phyloP scores from a whole-genome alignment of 768 basidiomycete genomes.

The Zangia roseola region DNA sequence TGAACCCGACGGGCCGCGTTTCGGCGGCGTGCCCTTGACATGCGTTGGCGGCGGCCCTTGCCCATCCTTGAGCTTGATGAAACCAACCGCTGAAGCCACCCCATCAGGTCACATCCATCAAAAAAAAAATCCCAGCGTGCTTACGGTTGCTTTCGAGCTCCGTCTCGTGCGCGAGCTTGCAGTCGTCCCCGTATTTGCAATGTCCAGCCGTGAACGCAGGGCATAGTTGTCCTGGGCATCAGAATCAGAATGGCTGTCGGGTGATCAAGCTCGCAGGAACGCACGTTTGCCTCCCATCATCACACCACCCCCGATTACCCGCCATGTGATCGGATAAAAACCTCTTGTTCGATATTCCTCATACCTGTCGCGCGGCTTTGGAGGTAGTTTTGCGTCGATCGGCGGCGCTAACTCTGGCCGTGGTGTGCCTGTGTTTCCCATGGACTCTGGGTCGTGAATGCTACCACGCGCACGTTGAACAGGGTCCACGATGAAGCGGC shows the following conservation, averaged over 20 bases:
- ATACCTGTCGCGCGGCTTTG: conserved; percentile 26
- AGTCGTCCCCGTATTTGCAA: conserved; percentile 28
- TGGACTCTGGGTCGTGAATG: conserved; percentile 40
- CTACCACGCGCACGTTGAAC: conserved; percentile 29
- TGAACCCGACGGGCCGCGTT: conserved; percentile 4
- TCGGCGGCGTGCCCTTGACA: conserved; percentile 3
- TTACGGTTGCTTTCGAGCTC: conserved; percentile 23
- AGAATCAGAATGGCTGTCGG: neutral
- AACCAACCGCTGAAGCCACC: conserved; percentile 11
- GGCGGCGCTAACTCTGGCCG: conserved; percentile 4
- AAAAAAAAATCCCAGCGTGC: neutral
- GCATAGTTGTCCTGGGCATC: conserved; percentile 24
- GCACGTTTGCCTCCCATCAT: conserved; percentile 48
- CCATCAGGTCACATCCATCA: neutral
- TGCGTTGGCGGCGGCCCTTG: neutral
- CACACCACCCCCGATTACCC: conserved; percentile 80
- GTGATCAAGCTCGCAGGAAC: conserved; percentile 1
- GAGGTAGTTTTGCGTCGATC: conserved; percentile 17
- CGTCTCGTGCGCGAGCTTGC: conserved; percentile 31
- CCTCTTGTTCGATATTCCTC: conserved; percentile 44
- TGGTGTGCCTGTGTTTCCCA: neutral
- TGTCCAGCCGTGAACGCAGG: conserved; percentile 22
- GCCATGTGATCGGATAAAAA: conserved; percentile 69
- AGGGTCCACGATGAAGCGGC: neutral
- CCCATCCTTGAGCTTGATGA: conserved; percentile 12